These are phyloP conservation scores for Fusarium anguioides DNA, from an alignment of 2,329 filamentous ascomycete genomes.

Conservation along the genomic window DNA sequence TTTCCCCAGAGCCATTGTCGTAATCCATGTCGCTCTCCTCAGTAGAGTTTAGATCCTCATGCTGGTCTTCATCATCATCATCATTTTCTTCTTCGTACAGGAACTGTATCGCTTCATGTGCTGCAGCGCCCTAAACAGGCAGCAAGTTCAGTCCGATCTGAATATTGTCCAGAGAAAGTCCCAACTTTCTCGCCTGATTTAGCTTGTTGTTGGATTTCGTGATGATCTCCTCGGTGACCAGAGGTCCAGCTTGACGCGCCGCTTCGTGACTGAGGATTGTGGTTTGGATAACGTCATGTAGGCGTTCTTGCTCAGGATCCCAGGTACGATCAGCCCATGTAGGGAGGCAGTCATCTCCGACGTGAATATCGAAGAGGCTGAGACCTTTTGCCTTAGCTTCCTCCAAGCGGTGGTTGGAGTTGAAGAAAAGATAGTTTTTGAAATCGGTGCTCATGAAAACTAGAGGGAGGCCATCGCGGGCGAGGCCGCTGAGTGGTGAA, in stretches of 20 bases:
- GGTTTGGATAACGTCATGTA: conserved; percentile 45
- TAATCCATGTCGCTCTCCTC: not conserved
- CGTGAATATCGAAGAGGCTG: conserved; percentile 31
- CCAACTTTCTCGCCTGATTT: conserved; percentile 37
- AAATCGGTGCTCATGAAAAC: conserved; percentile 39
- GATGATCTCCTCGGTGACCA: conserved; percentile 40
- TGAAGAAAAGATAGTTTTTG: conserved; percentile 34
- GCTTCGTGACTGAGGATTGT: conserved; percentile 34
- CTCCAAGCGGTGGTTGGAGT: conserved; percentile 40
- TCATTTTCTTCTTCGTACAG: not conserved
- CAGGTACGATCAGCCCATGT: conserved; percentile 43
- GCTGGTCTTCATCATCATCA: not conserved
- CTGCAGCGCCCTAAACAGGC: conserved; percentile 43
- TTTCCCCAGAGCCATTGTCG: not conserved
- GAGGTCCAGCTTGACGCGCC: conserved; percentile 26
- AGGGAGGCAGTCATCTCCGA: conserved; percentile 48
- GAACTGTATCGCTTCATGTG: not conserved
- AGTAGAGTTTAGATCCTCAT: not conserved
- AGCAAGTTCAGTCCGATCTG: conserved; percentile 44
- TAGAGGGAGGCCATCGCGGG: conserved; percentile 30
- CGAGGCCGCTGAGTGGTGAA: conserved; percentile 1
- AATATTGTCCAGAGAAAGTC: conserved; percentile 37
- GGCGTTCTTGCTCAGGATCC: conserved; percentile 39
- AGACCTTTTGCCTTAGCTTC: conserved; percentile 33
- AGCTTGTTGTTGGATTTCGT: conserved; percentile 45